phyloP scores from a whole-genome alignment of 177 flowering plant species.

The Vitis hybrid region DNA sequence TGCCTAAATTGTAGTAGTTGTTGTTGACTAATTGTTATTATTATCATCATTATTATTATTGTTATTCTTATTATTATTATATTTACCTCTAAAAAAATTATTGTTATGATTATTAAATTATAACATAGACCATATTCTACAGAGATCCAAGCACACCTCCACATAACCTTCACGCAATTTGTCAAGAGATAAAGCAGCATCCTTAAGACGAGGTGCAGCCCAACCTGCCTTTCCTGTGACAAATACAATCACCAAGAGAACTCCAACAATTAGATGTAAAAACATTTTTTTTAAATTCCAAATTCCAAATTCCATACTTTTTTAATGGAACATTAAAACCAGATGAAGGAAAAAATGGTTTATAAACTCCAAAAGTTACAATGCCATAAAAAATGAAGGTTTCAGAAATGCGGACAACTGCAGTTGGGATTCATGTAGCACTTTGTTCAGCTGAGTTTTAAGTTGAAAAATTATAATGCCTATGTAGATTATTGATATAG shows the following conservation, averaged over 20 bases:
- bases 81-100: no score
- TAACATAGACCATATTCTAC: neutral
- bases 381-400: no score
- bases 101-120: no score
- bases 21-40: no score
- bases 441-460: no score
- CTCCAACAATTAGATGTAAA: neutral
- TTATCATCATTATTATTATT: no score
- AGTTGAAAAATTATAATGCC: no score
- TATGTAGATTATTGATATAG: no score
- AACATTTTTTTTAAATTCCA: neutral
- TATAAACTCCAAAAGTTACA: neutral
- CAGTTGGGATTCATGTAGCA: no score
- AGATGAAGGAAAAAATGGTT: neutral
- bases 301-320: neutral
- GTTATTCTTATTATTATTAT: no score
- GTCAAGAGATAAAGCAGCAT: conserved; percentile 84
- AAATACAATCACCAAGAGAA: conserved; percentile 10
- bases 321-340: neutral
- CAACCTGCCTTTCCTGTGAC: conserved; percentile 80
- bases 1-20: no score
- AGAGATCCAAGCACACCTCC: conserved; percentile 53
- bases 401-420: no score
- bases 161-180: conserved; percentile 90
- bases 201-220: conserved; percentile 99